Conservation (phyloP, 345 rosid genomes). For the Brassica incana region DNA sequence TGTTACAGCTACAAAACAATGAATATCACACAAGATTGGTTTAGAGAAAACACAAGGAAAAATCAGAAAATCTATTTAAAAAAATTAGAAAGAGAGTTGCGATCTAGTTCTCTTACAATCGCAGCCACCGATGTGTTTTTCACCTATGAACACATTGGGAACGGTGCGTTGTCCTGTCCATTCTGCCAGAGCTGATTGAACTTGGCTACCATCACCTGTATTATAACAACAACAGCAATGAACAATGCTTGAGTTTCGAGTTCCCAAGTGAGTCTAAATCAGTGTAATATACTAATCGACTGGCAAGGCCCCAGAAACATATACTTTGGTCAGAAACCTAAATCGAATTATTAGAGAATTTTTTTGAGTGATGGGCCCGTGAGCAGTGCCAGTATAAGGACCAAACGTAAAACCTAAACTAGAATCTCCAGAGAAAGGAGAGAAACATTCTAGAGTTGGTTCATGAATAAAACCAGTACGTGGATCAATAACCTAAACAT, state of each 20-base stretch:
- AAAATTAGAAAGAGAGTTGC: neutral
- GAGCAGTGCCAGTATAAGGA: neutral
- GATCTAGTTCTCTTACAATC: neutral
- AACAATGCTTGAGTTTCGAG: neutral
- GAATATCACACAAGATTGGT: neutral
- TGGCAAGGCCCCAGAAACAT: neutral
- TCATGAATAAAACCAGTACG: neutral
- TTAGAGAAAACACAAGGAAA: neutral
- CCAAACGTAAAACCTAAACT: neutral
- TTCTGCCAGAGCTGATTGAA: slow-evolving; percentile 10
- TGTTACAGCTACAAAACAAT: slow-evolving; percentile 53
- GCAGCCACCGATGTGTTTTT: slow-evolving; percentile 8
- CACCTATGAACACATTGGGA: neutral
- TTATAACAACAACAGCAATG: neutral
- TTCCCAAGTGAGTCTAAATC: neutral
- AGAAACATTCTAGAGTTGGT: neutral
- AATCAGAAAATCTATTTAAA: neutral
- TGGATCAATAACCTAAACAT: neutral
- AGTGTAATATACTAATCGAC: neutral
- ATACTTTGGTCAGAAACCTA: neutral
- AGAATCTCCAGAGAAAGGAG: neutral
- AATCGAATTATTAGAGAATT: no score
- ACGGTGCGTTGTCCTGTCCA: slow-evolving; percentile 7
- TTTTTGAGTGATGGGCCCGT: neutral
- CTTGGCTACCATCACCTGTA: slow-evolving; percentile 6